These are phyloP conservation scores for Pythium monospermum DNA, from an alignment of 352 stramenopile species.

Conservation along the genomic window DNA sequence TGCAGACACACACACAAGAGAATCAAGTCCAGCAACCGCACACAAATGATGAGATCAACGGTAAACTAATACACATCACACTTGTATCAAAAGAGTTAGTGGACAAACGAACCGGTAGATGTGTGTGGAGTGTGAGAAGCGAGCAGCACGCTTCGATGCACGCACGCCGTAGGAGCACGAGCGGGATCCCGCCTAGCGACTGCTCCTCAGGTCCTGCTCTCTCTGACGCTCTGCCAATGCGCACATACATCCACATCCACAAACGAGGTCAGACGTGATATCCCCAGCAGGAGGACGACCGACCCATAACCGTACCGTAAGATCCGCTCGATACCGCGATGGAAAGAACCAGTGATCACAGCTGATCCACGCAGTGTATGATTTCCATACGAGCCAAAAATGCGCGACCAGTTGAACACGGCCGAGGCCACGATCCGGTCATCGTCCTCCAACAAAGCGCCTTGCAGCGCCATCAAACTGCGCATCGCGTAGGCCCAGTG, in stretches of 20 bases:
- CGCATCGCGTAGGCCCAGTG: constrained; percentile 81
- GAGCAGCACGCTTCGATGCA: constrained; percentile 81
- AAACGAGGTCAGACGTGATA: constrained; percentile 1
- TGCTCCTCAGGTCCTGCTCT: constrained; percentile 40
- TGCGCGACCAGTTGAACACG: constrained; percentile 81
- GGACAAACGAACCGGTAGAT: constrained; percentile 64
- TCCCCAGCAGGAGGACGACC: background rate
- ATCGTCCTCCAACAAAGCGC: constrained; percentile 72
- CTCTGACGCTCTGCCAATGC: constrained; percentile 19
- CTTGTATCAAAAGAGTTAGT: too few relatives aligned
- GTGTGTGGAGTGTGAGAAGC: constrained; percentile 74
- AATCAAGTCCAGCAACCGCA: too few relatives aligned
- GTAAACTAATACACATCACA: background rate
- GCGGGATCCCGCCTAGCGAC: constrained; percentile 63
- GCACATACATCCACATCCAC: constrained; percentile 14
- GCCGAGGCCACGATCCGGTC: constrained; percentile 73
- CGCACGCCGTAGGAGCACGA: constrained; percentile 66
- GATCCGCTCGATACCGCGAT: constrained; percentile 75
- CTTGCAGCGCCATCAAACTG: constrained; percentile 78
- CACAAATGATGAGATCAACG: too few relatives aligned
- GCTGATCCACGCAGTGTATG: constrained; percentile 74
- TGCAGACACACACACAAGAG: too few relatives aligned
- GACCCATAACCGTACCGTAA: constrained; percentile 55
- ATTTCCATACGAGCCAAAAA: constrained; percentile 78
- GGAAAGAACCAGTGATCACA: constrained; percentile 74